phyloP scores from a whole-genome alignment of 2,329 filamentous ascomycete genomes.

The Pezicula carpinea region DNA sequence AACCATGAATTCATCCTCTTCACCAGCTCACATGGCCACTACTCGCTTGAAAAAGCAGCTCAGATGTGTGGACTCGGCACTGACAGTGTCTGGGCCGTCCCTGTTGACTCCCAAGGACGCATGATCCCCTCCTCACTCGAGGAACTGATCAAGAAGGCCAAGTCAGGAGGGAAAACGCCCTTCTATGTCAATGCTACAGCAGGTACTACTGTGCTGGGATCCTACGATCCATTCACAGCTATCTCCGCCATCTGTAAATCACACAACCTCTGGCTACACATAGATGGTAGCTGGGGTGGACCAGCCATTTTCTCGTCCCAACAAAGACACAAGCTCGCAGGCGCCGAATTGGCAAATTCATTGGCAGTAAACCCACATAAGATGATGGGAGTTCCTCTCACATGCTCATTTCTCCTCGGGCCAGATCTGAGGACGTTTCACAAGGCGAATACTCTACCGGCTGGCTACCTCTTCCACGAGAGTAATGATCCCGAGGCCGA shows the following conservation, averaged over 20 bases:
- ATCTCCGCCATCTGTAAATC: constrained; percentile 67
- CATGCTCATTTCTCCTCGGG: constrained; percentile 83
- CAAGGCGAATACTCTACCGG: constrained; percentile 77
- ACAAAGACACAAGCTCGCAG: constrained; percentile 61
- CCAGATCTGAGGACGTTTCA: constrained; percentile 75
- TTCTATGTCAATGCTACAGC: constrained; percentile 96
- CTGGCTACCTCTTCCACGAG: constrained; percentile 74
- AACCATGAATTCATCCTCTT: constrained; percentile 71
- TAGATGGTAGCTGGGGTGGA: constrained; percentile 91
- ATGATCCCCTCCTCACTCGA: constrained; percentile 68
- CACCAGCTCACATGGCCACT: constrained; percentile 87
- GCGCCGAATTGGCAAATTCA: constrained; percentile 70
- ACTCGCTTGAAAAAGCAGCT: constrained; percentile 92
- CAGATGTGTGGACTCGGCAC: constrained; percentile 82
- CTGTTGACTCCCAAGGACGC: constrained; percentile 66
- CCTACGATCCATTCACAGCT: constrained; percentile 73
- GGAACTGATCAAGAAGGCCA: constrained; percentile 55
- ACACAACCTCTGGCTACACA: constrained; percentile 81
- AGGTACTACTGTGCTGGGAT: constrained; percentile 88
- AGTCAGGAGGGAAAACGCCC: constrained; percentile 67
- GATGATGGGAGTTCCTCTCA: constrained; percentile 89
- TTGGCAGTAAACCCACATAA: constrained; percentile 93
- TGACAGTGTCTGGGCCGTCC: constrained; percentile 65
- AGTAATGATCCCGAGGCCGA: constrained; percentile 45
- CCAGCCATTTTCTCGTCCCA: constrained; percentile 70